Evolutionary conservation across 495 filamentous ascomycete species (phyloP), one percentile per base, ranked within the genome.

Genomic region (Podospora pseudocomata): DNA sequence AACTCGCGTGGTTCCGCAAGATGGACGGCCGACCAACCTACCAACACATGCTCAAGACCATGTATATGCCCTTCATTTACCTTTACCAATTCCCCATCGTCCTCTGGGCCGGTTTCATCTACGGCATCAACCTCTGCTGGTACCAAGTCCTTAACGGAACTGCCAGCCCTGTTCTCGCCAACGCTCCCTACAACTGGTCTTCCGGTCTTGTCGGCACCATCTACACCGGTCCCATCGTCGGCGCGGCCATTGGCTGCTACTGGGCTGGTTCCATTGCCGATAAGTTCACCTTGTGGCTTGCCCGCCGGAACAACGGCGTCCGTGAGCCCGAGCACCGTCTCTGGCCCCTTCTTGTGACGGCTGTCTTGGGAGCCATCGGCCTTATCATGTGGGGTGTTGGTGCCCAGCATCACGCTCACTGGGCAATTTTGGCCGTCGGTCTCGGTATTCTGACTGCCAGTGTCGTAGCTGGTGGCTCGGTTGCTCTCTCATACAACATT

Each of bases 401-500:
- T 18, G 73, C 72, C 0, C 56, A 66, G 15, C 20, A 86, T 62
- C 67, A 80, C 9, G 72, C 86, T 4, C 85, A 86, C 66, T 87
- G 86, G 85, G 85, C 86, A 60, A 55, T 64, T 26, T 34, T 74
- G 63, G 72, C 62, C 19, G 30, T 74, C 65, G 74, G 70, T 26
- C 54, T 72, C 18, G 64, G 74, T 23, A 65, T 76, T 19, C 57
- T 72, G 26, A 65, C 74, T 9, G 67, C 71, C 62, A 55, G 65
- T 26, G 30, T 65, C 56, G 54, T 68, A 23, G 61, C 60, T 55
- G 66, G 74, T 65, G 70, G 63, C 16, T 65, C 64, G 19, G 63
- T 74, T 18, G 61, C 72, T 13, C 62, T 74, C 49, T 82, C 85
- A 0, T 89, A 89, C 66, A 77, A 82, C 2, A 78, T 89, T 26